Percentiles rank a stretch among this genome's conserved stretches.
These are phyloP conservation scores for Penicillium sp. DNA, from an alignment of 2,329 filamentous ascomycete species.

Conservation along the genomic window DNA sequence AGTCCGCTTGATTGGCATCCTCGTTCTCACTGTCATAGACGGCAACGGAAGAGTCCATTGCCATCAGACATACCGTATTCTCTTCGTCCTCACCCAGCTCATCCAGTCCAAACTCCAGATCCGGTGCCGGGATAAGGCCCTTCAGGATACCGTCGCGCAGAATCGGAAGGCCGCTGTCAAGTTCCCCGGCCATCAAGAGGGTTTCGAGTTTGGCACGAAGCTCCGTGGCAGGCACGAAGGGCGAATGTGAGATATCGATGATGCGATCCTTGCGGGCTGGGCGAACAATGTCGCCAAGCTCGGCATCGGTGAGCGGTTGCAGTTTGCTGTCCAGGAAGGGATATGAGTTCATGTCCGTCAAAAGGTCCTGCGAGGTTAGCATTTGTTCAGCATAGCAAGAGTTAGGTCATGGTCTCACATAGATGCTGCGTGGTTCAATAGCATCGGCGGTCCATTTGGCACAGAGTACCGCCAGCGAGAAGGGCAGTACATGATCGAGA, in stretches of 20 bases:
- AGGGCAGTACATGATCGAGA: slow-evolving; percentile 89
- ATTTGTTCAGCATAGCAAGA: background rate
- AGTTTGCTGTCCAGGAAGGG: slow-evolving; percentile 97
- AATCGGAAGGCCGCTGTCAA: slow-evolving; percentile 89
- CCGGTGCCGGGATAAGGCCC: slow-evolving; percentile 86
- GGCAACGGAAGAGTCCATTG: slow-evolving; percentile 53
- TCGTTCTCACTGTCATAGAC: slow-evolving; percentile 59
- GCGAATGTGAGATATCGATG: slow-evolving; percentile 83
- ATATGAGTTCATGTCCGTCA: slow-evolving; percentile 96
- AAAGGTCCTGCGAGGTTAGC: slow-evolving; percentile 60
- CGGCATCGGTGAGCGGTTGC: slow-evolving; percentile 82
- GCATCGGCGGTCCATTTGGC: slow-evolving; percentile 99
- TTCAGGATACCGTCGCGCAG: slow-evolving; percentile 73
- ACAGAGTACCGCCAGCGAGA: slow-evolving; percentile 84
- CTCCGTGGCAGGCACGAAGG: slow-evolving; percentile 69
- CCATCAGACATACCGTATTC: slow-evolving; percentile 73
- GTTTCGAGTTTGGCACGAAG: slow-evolving; percentile 76
- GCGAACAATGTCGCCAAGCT: slow-evolving; percentile 80
- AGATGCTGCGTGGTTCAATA: slow-evolving; percentile 89
- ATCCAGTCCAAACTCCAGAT: slow-evolving; percentile 89
- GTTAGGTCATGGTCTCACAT: slow-evolving; percentile 50
- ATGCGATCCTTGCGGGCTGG: slow-evolving; percentile 68
- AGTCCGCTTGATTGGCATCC: slow-evolving; percentile 67
- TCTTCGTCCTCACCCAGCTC: slow-evolving; percentile 67
- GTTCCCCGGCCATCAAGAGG: slow-evolving; percentile 77